Base-by-base conservation (phyloP, 2,329 filamentous ascomycete species). In the Epichloe sp. region DNA sequence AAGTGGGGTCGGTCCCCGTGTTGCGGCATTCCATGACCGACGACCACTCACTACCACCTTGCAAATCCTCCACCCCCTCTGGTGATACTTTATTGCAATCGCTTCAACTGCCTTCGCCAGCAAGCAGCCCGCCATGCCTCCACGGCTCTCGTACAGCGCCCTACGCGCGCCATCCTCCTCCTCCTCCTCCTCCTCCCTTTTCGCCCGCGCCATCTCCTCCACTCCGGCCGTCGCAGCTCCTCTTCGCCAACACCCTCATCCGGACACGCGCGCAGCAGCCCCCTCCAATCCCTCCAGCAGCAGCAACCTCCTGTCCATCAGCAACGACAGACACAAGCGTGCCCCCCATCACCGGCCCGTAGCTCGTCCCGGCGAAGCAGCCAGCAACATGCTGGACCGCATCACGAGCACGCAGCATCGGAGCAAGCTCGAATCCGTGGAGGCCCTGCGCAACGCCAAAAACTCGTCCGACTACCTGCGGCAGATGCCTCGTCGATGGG, bases 401-500 rank as follows among this genome's bases (percentile, higher is more conserved):
- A 58, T 58, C 56, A 62, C 56, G 51, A 35, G 47, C 57, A 65
- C 63, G 57, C 60, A 64, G 51, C 56, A 58, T 14, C 61, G 69
- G 51, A 63, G 69, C 51, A 65, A 72, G 49, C 62, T 65, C 51
- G 49, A 49, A 17, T 19, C 49, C 19, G 5, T 54, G n/a, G 47
- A 54, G 44, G 36, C 37, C 26, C 57, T 72, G 50, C 62, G 62
- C 56, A 64, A 67, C 57, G 63, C 65, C 56, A 69, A 69, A 60
- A 58, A 66, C 45, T 69, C 68, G 49, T 69, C 70, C 44, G 78
- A 80, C 55, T 80, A 80, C 65, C 68, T 80, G 59, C 72, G 69
- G 55, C 82, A 87, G 67, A 76, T 83, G 67, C 76, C 79, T 37
- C 82, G 90, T 46, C 75, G 77, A 41, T 97, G 86, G 84, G 74